Evolutionary conservation across 2,329 filamentous ascomycete genomes (phyloP), one percentile per base, ranked within the genome.

Genomic region (Aspergillus sp.): DNA sequence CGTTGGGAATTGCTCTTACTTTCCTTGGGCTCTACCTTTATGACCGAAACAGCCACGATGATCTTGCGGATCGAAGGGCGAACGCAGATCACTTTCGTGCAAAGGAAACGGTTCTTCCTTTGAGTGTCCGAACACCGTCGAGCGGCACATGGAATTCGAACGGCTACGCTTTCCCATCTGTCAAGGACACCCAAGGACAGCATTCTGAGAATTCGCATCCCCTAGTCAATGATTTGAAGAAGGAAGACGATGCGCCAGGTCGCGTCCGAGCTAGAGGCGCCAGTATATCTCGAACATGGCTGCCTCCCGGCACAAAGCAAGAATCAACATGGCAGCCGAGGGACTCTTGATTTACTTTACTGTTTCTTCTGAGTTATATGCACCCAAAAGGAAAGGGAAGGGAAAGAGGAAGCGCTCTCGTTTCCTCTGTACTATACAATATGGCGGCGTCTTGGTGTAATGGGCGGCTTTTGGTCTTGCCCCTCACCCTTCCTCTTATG

Each of bases 11-110:
- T 59, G 79, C 71, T 3, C 79, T 98, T 41, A 98, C 93, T 0
- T 95, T 96, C 62, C 59, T 95, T 29, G 93, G 93, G 0, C 76
- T 98, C 9, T 98, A 97, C 64, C 78, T 98, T 36, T 98, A 98
- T 67, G 93, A 98, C 67, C 83, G 93, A 50, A 94, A 88, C 12
- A 90, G 82, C 60, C 85, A 94, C 62, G 85, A 85, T 56, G 88
- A 88, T 60, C 90, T 90, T 64, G 89, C 88, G 32, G 90, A 97
- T 63, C 83, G 85, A 56, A 83, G 84, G 54, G 88, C 87, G 3
- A 75, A 75, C 48, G 68, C 74, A 5, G 68, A 78, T 53, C 82
- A 85, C 55, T 79, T 82, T 57, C 79, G 88, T 60, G 76, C 77
- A 28, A 72, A 74, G 32, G 74, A 77, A 7, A 73, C 82, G 2